Base-by-base conservation (phyloP, 345 rosid species). In the Cardiospermum halicacabum region DNA sequence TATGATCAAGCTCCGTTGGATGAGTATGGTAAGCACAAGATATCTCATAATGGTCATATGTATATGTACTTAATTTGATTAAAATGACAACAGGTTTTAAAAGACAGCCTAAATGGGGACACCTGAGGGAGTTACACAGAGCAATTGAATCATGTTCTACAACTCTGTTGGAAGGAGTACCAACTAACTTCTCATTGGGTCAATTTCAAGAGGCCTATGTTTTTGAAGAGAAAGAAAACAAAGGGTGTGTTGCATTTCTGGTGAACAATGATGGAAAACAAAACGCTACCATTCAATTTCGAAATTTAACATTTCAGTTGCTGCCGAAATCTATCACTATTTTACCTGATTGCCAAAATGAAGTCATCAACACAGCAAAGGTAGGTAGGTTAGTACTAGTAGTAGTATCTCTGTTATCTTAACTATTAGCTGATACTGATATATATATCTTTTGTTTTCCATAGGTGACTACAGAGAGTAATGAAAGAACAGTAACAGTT, bases 1-100 rank as follows among this genome's bases (percentile, higher is more conserved):
- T 93, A 93, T 15, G 97, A 93, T 73, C 85, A 85, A 74, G 96
- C 98, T 73, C 98, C 97, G 13, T 75, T 93, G 0, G 97, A 90
- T 42, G 98, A 93, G 71, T 93, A 88, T 19, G 98, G 98, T 93
- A 43, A 59, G 80, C 12, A 11, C 42, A 49, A 36, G 43, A 74
- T 37, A 19, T 37, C 60, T 53, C 16, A 5, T 40, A 25, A 25
- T 37, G 3, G 16, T 1, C 19, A 36, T n/a, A 32, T 8, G 3
- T 32, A 32, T 47, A 21, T 19, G 39, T 27, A 24, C 8, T 62
- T 47, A 1, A 19, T 8, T 21, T 72, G 21, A 59, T 53, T 56
- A 11, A 22, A 10, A 48, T 8, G 5, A 15, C 74, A 16, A 7
- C 43, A 91, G 97, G 98, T 64, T 74, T 91, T 53, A 66, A 77